Percentiles rank a stretch among this genome's conserved stretches.
phyloP scores from a whole-genome alignment of 305 asterid genomes.

The Solanum hybrid region DNA sequence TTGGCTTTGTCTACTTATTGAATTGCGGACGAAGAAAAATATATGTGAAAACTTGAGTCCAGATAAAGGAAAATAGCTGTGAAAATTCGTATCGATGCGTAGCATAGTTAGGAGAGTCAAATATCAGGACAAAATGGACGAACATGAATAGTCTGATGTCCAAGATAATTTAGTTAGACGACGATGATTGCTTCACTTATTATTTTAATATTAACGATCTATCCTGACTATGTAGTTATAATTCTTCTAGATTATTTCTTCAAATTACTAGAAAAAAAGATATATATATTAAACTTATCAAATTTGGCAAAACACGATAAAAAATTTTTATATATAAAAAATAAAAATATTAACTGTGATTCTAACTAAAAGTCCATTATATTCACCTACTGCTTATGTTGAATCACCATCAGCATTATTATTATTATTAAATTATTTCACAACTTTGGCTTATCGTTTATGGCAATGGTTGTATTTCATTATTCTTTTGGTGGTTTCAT shows the following conservation, averaged over 20 bases:
- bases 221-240: not conserved
- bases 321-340: too few relatives aligned
- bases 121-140: not conserved
- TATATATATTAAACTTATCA: not conserved
- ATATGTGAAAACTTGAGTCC: not conserved
- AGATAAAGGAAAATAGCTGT: too few relatives aligned
- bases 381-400: not conserved
- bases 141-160: rapidly evolving
- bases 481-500: not conserved
- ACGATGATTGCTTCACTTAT: not conserved
- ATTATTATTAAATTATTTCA: not conserved
- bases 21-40: not conserved
- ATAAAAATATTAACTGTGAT: not conserved
- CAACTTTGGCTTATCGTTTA: not conserved
- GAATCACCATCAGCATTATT: not conserved
- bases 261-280: not conserved
- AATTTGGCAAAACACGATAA: not conserved
- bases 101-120: not conserved
- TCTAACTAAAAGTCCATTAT: not conserved
- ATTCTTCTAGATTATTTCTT: not conserved
- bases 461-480: not conserved
- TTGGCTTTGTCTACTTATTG: not conserved
- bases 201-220: not conserved
- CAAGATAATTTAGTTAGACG: not conserved
- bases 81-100: rapidly evolving